Evolutionary conservation across 768 basidiomycete species (phyloP).

Genomic region (Tricholoma furcatifolium): DNA sequence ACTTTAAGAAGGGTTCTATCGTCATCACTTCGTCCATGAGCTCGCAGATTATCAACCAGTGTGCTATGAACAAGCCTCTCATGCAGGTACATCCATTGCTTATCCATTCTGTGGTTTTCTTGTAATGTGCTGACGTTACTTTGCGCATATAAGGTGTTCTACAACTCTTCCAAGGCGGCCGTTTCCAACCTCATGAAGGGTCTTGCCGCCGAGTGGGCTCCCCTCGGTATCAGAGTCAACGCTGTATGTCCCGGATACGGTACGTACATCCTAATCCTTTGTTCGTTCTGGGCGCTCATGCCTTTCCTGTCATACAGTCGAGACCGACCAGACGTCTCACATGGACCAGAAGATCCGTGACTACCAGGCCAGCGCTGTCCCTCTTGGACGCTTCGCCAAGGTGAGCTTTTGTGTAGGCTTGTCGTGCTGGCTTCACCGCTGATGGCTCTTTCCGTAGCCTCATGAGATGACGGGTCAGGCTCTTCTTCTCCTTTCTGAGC

Average conservation of each 20-base stretch:
- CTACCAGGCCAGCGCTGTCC: slow-evolving; percentile 48
- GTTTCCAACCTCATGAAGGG: slow-evolving; percentile 55
- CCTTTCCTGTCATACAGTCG: slow-evolving; percentile 33
- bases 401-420: slow-evolving; percentile 19
- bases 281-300: background rate
- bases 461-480: slow-evolving; percentile 57
- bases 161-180: slow-evolving; percentile 71
- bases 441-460: slow-evolving; percentile 31
- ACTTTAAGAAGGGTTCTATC: slow-evolving; percentile 45
- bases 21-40: slow-evolving; percentile 69
- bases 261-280: slow-evolving; percentile 19
- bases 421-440: background rate
- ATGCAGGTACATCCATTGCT: slow-evolving; percentile 39
- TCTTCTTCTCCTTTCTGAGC: slow-evolving; percentile 49
- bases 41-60: slow-evolving; percentile 62
- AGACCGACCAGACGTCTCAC: slow-evolving; percentile 56
- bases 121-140: background rate
- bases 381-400: slow-evolving; percentile 57
- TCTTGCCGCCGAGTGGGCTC: slow-evolving; percentile 64
- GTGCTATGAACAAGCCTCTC: slow-evolving; percentile 40
- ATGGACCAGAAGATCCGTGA: slow-evolving; percentile 50
- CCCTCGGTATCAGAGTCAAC: slow-evolving; percentile 54
- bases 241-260: slow-evolving; percentile 62
- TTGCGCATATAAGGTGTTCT: slow-evolving; percentile 42
- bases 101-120: background rate